phyloP scores from a whole-genome alignment of 1,139 yeast species.

The Diutina mesorugosa region DNA sequence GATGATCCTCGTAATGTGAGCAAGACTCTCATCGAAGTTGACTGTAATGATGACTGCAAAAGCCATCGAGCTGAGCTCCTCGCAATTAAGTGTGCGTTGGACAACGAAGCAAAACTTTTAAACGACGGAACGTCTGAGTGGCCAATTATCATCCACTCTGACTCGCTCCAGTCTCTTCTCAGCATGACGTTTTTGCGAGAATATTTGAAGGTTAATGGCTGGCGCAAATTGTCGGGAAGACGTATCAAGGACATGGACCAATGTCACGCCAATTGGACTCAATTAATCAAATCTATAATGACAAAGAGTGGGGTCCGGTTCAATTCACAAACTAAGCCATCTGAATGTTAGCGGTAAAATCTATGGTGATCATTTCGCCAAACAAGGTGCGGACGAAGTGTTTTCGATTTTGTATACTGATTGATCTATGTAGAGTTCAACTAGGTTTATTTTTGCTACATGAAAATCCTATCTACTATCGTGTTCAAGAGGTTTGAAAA shows the following conservation, averaged over 20 bases:
- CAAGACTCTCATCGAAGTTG: background rate
- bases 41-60: background rate
- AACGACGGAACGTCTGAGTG: background rate
- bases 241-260: background rate
- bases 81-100: background rate
- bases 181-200: background rate
- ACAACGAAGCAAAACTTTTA: background rate
- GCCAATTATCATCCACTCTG: background rate
- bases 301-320: background rate
- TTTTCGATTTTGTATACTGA: no score
- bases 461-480: no score
- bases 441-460: no score
- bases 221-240: background rate
- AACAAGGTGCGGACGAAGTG: background rate
- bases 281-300: background rate
- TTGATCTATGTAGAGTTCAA: no score
- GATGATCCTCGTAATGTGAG: background rate
- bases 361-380: background rate
- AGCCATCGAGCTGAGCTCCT: background rate
- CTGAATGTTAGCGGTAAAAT: background rate
- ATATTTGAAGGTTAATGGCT: background rate
- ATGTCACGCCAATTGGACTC: background rate
- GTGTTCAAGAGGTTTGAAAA: no score
- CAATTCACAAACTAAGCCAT: background rate
- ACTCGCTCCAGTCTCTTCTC: background rate